Percentiles rank a stretch among this genome's conserved stretches.
Evolutionary conservation across 805 yeast genomes (phyloP).

Genomic region (Suhomyces sp.): DNA sequence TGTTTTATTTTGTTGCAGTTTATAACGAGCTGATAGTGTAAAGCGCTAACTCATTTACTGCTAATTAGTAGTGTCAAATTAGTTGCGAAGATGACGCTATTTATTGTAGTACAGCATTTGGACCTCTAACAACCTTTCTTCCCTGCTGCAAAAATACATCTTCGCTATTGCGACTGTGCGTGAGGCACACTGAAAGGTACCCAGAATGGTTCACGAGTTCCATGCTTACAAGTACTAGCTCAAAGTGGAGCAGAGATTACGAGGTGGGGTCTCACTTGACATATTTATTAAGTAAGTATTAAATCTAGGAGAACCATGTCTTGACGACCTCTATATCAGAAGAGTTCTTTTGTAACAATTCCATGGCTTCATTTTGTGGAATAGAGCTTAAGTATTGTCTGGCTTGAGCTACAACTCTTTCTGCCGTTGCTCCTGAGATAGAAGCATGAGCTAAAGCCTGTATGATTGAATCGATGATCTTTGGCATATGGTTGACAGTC

Average conservation of each 20-base stretch:
- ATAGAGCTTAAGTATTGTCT: slow-evolving; percentile 61
- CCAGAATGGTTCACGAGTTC: background rate
- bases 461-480: slow-evolving; percentile 64
- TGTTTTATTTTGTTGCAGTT: background rate
- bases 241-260: background rate
- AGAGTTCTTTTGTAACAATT: slow-evolving; percentile 59
- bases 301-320: slow-evolving; percentile 46
- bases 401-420: slow-evolving; percentile 56
- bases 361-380: slow-evolving; percentile 69
- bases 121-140: background rate
- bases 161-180: background rate
- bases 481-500: slow-evolving; percentile 55
- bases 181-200: background rate
- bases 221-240: background rate
- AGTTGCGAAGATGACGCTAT: background rate
- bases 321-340: slow-evolving; percentile 59
- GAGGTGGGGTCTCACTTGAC: background rate
- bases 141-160: background rate
- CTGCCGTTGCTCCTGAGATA: slow-evolving; percentile 69
- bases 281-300: background rate
- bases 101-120: background rate
- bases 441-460: slow-evolving; percentile 71
- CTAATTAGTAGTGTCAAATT: background rate
- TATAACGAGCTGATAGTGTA: background rate
- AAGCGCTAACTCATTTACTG: too few species aligned